Conservation (phyloP, 108 stramenopile genomes). For the Epipyxis sp. region DNA sequence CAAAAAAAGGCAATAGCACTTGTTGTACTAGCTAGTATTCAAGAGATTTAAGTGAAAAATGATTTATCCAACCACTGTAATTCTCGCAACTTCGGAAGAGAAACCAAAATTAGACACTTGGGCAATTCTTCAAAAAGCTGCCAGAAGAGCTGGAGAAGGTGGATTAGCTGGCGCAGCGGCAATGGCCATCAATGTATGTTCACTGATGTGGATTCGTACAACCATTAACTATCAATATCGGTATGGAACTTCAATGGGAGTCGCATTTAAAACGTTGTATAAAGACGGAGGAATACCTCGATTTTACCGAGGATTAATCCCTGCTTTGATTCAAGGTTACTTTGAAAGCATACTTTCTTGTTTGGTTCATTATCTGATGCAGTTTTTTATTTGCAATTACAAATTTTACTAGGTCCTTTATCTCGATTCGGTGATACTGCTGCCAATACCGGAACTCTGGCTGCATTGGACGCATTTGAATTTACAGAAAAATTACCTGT, state of each 20-base stretch:
- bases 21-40: too few species aligned
- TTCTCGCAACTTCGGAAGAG: neutral
- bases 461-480: constrained; percentile 72
- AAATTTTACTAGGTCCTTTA: constrained; percentile 72
- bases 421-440: constrained; percentile 92
- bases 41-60: too few species aligned
- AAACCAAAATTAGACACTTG: neutral
- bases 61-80: too few species aligned
- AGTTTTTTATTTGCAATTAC: neutral
- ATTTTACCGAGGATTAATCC: constrained; percentile 79
- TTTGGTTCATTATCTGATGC: neutral
- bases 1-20: too few species aligned
- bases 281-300: constrained; percentile 83
- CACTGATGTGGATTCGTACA: constrained; percentile 97
- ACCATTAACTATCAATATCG: constrained; percentile 89
- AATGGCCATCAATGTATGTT: constrained; percentile 55
- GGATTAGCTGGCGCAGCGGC: constrained; percentile 55
- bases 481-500: constrained; percentile 52
- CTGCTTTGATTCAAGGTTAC: constrained; percentile 82
- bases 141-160: constrained; percentile 45
- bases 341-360: neutral
- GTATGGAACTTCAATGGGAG: constrained; percentile 75
- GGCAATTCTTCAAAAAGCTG: neutral
- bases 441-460: constrained; percentile 87
- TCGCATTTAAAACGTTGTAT: constrained; percentile 70